A percentile compares a stretch with the other conserved stretches of the same genome.
These are phyloP conservation scores for Venturia aucupariae DNA, from an alignment of 2,329 filamentous ascomycete species.

Conservation along the genomic window DNA sequence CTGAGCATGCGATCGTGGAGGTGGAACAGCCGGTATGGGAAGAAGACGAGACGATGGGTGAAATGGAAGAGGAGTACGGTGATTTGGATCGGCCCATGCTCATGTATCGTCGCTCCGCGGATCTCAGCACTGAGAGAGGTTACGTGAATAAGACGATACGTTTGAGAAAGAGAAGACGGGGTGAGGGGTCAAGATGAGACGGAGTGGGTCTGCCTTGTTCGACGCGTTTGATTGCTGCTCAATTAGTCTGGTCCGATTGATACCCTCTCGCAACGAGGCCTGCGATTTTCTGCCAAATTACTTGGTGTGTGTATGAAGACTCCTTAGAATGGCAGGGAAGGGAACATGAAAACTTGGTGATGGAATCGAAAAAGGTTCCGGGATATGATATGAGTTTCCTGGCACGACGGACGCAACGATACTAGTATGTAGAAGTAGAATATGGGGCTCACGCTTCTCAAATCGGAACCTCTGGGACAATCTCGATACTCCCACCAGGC, in stretches of 20 bases:
- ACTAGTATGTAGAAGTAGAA: not conserved
- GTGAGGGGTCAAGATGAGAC: constrained; percentile 1
- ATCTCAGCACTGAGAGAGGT: not conserved
- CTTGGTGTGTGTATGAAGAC: not conserved
- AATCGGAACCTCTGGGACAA: not conserved
- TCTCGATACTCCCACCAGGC: too few species aligned
- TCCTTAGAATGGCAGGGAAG: not conserved
- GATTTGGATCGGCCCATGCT: constrained; percentile 2
- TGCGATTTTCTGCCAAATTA: constrained; percentile 2
- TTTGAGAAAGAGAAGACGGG: constrained; percentile 6
- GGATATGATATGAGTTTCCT: not conserved
- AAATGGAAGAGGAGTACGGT: constrained; percentile 5
- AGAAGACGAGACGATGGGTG: constrained; percentile 10
- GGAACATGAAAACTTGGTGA: not conserved
- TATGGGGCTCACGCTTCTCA: not conserved
- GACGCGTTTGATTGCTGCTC: not conserved
- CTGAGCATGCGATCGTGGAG: not conserved
- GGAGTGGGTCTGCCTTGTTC: not conserved
- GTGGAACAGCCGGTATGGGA: not conserved
- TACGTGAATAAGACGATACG: constrained; percentile 13
- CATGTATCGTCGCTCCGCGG: constrained; percentile 9
- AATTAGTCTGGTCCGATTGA: not conserved
- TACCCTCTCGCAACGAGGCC: not conserved
- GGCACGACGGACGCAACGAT: not conserved
- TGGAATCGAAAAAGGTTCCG: not conserved